phyloP scores from a whole-genome alignment of 495 filamentous ascomycete species.

The Cenococcum geophilum region DNA sequence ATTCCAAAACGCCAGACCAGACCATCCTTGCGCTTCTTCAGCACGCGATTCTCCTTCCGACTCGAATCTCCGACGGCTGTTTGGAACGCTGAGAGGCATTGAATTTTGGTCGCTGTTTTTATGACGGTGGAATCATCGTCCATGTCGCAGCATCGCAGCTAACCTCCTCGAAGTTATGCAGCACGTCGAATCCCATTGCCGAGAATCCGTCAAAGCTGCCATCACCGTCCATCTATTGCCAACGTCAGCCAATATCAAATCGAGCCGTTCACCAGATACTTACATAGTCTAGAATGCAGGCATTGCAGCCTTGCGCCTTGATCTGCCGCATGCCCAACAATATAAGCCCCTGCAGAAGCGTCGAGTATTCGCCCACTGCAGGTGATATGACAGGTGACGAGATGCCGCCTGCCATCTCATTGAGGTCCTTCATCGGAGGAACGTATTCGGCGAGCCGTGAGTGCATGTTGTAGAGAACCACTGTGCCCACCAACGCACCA shows the following conservation, averaged over 20 bases:
- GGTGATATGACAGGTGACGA: constrained; percentile 73
- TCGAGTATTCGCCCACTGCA: constrained; percentile 60
- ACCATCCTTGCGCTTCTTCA: background rate
- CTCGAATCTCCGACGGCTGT: too few species aligned
- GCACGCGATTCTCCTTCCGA: too few species aligned
- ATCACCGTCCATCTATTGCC: constrained; percentile 58
- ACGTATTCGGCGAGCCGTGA: constrained; percentile 63
- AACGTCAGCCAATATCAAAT: constrained; percentile 3
- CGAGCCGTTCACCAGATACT: constrained; percentile 32
- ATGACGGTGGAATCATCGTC: constrained; percentile 50
- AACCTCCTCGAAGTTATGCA: constrained; percentile 75
- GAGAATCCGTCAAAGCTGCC: constrained; percentile 63
- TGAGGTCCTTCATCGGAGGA: constrained; percentile 55
- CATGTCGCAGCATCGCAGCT: constrained; percentile 67
- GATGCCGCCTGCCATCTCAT: constrained; percentile 60
- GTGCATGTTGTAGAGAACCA: constrained; percentile 69
- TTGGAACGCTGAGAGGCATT: too few species aligned
- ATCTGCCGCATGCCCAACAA: constrained; percentile 76
- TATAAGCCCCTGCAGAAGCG: constrained; percentile 71
- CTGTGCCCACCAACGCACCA: constrained; percentile 66
- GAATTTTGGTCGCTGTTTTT: too few species aligned
- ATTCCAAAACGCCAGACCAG: background rate
- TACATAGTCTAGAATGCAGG: constrained; percentile 72
- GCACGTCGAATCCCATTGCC: constrained; percentile 68
- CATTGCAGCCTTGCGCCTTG: constrained; percentile 64